Evolutionary conservation across 768 basidiomycete genomes (phyloP), one percentile per base, ranked within the genome.

Genomic region (Leccinum uliginosum): DNA sequence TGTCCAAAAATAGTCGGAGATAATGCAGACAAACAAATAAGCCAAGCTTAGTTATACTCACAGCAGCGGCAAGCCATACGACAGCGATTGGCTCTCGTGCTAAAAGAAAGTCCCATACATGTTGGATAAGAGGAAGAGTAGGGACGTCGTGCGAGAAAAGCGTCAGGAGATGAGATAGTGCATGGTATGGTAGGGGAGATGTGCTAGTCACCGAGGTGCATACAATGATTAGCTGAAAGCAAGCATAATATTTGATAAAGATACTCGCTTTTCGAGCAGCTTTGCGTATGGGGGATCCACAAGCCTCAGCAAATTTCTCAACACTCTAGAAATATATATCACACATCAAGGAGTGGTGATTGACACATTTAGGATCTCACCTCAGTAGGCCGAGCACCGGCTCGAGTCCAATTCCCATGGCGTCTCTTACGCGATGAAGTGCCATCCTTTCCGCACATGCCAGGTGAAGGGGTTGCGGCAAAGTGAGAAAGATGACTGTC

Each of bases 71-170:
- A 10, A 97, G 81, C 75, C 96, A 98, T 0, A 96, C 87, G 3
- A 84, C 79, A 1, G 80, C 77, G 27, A 93, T 82, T 10, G 94
- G 94, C 24, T 91, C 91, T 34, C 93, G 80, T 60, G 84, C 83
- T 12, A 98, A 74, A 10, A 97, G 73, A 67, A 86, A 98, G 72
- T 98, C 94, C 71, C 96, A 98, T 48, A 93, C 83, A 60, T 93
- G 88, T 67, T 96, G 93, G 26, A 93, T 89, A 38, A 94, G 84
- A 5, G 87, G 81, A n/a, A 96, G 80, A 2, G 89, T 90, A 8
- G 94, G 91, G 55, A 93, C 80, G 63, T 97, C 93, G 69, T 98
- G 94, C 11, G 94, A 85, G 74, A 98, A 93, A 29, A 96, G 80
- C 0, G 93, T 96, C 32, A 98, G 76, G 30, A 97, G 82, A 73